These are phyloP conservation scores for Skeletonema grethae DNA, from an alignment of 108 stramenopile genomes.

Conservation along the genomic window DNA sequence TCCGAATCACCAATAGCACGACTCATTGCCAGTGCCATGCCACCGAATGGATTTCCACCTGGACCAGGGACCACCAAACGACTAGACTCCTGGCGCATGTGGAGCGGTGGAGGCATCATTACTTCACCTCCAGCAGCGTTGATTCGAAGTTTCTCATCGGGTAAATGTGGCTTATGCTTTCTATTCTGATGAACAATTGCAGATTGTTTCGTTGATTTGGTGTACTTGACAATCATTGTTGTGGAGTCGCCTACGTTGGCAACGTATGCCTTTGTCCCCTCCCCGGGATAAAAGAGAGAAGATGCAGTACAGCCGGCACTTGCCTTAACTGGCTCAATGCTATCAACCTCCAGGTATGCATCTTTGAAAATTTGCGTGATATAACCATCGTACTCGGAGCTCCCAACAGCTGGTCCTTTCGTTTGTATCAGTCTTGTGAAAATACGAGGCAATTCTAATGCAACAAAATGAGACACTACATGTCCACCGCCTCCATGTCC, in stretches of 20 bases:
- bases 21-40: slow-evolving; percentile 75
- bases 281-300: slow-evolving; percentile 57
- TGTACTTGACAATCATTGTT: slow-evolving; percentile 52
- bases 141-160: slow-evolving; percentile 66
- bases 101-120: slow-evolving; percentile 41
- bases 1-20: slow-evolving; percentile 78
- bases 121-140: slow-evolving; percentile 64
- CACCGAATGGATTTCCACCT: slow-evolving; percentile 24
- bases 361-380: slow-evolving; percentile 39
- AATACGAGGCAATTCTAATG: slow-evolving; percentile 49
- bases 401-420: slow-evolving; percentile 6
- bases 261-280: slow-evolving; percentile 62
- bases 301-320: slow-evolving; percentile 71
- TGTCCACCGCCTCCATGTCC: slow-evolving; percentile 78
- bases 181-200: slow-evolving; percentile 42
- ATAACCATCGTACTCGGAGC: slow-evolving; percentile 12
- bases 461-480: slow-evolving; percentile 54
- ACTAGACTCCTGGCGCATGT: slow-evolving; percentile 30
- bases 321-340: slow-evolving; percentile 39
- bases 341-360: slow-evolving; percentile 66
- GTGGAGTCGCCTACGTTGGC: slow-evolving; percentile 79
- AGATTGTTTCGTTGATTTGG: slow-evolving; percentile 46
- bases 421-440: slow-evolving; percentile 47
- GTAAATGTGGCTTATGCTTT: slow-evolving; percentile 66
- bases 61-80: slow-evolving; percentile 46